Evolutionary conservation across 2,329 filamentous ascomycete genomes (phyloP), one percentile per base, ranked within the genome.

Genomic region (Aspergillus brunneoviolaceus): DNA sequence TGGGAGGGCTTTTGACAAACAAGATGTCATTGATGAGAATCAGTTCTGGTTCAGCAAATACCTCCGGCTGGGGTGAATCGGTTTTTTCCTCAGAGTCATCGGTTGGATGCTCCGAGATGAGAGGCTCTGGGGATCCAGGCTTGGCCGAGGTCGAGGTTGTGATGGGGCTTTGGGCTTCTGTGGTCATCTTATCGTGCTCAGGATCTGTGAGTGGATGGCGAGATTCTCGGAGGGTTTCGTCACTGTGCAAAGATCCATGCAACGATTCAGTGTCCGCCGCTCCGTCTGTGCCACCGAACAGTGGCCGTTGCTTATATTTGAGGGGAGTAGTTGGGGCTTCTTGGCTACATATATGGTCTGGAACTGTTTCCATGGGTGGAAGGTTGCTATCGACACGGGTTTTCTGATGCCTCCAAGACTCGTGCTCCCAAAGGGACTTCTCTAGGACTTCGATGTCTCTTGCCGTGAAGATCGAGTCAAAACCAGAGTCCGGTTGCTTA

Each of bases 1-100:
- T 60, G 2, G 50, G 49, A 7, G 68, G 58, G 29, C 60, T 66
- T 47, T 55, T 59, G 3, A 74, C 14, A 16, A 61, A 55, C 29
- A 74, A 57, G 9, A 67, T 60, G 3, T 59, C 64, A 19, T 69
- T 57, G 7, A 58, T 10, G 14, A 69, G 11, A 14, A 61, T 35
- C 3, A 72, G 50, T 14, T 58, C 50, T 1, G 67, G 66, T 21
- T 66, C 51, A 52, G 53, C 23, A 42, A 47, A 39, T 27, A 33
- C 39, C 29, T 33, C 55, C 14, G 19, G 33, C 48, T 27, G 14
- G 19, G 11, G 42, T 11, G n/a, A 25, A 31, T 25, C 11, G 19
- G 6, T 4, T 9, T 10, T 5, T 11, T 21, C 19, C 11, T 31
- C 39, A 45, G n/a, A 16, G 39, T 19, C 6, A 12, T 19, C 14